A percentile compares a stretch with the other conserved stretches of the same genome.
These are phyloP conservation scores for Alternaria arbusti DNA, from an alignment of 2,329 filamentous ascomycete species.

Conservation along the genomic window DNA sequence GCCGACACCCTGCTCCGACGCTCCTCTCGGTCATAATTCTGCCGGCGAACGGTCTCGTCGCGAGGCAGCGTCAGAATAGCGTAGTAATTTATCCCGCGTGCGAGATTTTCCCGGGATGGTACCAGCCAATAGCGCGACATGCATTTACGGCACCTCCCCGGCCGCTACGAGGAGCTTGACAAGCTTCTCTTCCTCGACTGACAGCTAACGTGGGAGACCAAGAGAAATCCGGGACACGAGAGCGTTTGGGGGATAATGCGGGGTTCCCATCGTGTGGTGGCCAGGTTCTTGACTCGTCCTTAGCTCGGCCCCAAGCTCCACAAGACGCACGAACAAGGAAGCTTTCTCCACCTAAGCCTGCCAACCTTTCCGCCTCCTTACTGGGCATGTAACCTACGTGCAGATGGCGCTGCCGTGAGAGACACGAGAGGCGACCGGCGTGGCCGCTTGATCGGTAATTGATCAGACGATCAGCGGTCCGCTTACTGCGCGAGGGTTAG, in stretches of 20 bases:
- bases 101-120: not conserved
- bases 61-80: constrained; percentile 6
- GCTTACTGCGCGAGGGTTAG: not conserved
- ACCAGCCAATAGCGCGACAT: not conserved
- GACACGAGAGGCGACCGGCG: not conserved
- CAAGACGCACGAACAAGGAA: constrained; percentile 17
- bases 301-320: constrained; percentile 18
- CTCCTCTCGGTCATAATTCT: not conserved
- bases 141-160: not conserved
- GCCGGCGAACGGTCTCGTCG: constrained; percentile 6
- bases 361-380: constrained; percentile 9
- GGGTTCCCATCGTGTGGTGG: constrained; percentile 2
- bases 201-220: not conserved
- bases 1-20: not conserved
- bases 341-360: constrained; percentile 26
- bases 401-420: not conserved
- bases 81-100: not conserved
- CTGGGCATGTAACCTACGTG: constrained; percentile 24
- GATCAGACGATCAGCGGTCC: constrained; percentile 2
- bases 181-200: not conserved
- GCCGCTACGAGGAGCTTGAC: not conserved
- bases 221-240: constrained; percentile 3
- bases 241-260: constrained; percentile 13
- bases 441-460: not conserved
- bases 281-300: constrained; percentile 6